Evolutionary conservation across 169 alveolate genomes (phyloP), one percentile per base, ranked within the genome.

Genomic region (Eimeria nieschulzi): DNA sequence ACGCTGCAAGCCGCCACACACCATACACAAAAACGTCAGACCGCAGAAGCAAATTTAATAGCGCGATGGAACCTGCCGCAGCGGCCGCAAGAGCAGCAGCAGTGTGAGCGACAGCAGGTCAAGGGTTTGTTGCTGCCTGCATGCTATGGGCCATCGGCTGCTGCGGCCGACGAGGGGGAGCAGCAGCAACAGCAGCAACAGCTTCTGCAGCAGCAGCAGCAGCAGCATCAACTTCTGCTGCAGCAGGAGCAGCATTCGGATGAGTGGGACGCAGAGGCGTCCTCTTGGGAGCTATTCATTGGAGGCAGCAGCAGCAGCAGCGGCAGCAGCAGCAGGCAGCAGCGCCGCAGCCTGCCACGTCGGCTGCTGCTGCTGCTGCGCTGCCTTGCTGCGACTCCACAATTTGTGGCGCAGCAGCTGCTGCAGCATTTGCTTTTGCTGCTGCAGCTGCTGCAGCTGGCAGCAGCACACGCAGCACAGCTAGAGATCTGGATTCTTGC

Each of bases 291-390:
- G 39, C 72, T 46, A 25, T 79, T 79, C 33, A 19, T 15, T 79
- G 23, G 19, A 54, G 59, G 87, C 56, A 26, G 87, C 51, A 55
- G 85, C 85, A 72, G 39, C 73, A 33, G 83, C 83, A 72, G 83
- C 84, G 51, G 68, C 84, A 75, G 68, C 85, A 76, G 56, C 85
- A n/a, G 70, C n/a, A 0, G 68, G 73, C 87, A 79, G 87, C 87
- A 59, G 55, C 71, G 23, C 54, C 59, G 87, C 61, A 72, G 72
- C 56, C 46, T 23, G 51, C 15, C 59, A 72, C 87, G 59, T 70
- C 75, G 25, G 73, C 73, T 79, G 73, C 87, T 21, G 87, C 87
- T 79, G 73, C 73, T 79, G 56, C 55, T 79, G 87, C n/a, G 87
- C 26, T 79, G 87, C 17, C 71, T 79, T 59, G 73, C 73, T 5